phyloP scores from a whole-genome alignment of 371 early-diverging fungal species.

The Mucor velutinosus region DNA sequence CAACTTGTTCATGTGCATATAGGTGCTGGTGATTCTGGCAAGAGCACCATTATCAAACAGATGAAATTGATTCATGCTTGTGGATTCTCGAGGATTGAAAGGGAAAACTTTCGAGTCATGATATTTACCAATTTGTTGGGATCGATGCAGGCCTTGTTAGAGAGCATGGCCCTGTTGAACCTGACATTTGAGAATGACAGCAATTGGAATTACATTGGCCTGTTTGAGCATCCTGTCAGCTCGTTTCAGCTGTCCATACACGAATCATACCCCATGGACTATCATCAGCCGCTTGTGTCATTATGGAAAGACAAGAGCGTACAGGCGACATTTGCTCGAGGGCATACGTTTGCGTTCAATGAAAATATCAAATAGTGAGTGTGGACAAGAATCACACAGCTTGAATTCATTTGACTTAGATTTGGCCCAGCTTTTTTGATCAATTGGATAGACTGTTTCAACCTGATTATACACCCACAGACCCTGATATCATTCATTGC shows the following conservation, averaged over 20 bases:
- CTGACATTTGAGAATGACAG: constrained; percentile 61
- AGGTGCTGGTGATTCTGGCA: constrained; percentile 97
- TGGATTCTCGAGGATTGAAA: constrained; percentile 84
- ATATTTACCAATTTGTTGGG: constrained; percentile 88
- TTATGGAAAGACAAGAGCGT: constrained; percentile 79
- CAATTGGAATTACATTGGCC: constrained; percentile 43
- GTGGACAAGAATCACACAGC: background rate
- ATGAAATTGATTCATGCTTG: constrained; percentile 94
- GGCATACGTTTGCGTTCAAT: constrained; percentile 84
- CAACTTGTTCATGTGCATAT: background rate
- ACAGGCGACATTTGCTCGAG: constrained; percentile 52
- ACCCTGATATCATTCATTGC: constrained; percentile 82
- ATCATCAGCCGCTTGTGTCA: constrained; percentile 67
- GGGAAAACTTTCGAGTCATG: constrained; percentile 82
- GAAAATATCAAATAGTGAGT: constrained; percentile 79
- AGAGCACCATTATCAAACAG: constrained; percentile 94
- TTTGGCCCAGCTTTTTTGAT: constrained; percentile 70
- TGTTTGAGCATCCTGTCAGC: constrained; percentile 19
- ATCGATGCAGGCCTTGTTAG: constrained; percentile 86
- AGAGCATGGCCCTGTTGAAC: constrained; percentile 79
- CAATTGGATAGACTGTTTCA: constrained; percentile 78
- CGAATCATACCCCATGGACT: constrained; percentile 65
- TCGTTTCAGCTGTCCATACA: constrained; percentile 41
- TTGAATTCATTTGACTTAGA: background rate
- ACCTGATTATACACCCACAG: constrained; percentile 75